Percentiles rank a stretch among this genome's conserved stretches.
Evolutionary conservation across 1,139 yeast species (phyloP).

Genomic region (Sugiyamaella xylanicola): DNA sequence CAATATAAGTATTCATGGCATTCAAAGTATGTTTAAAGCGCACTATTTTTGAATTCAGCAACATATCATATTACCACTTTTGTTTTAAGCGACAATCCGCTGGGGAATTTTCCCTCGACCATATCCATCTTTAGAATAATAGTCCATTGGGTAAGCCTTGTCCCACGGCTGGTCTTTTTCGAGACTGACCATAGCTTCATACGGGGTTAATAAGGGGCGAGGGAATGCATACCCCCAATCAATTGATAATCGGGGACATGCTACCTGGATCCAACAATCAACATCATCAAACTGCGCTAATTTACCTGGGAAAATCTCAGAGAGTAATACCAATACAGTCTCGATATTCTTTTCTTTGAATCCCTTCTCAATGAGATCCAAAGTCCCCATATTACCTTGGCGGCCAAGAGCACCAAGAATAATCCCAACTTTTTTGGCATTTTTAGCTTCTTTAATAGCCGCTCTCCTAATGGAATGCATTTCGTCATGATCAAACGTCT

Average conservation of each 20-base stretch:
- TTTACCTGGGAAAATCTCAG: conserved; percentile 93
- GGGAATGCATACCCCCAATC: conserved; percentile 99
- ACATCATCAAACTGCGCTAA: conserved; percentile 91
- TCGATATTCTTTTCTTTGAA: conserved; percentile 58
- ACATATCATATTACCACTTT: too few species aligned
- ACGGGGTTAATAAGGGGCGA: conserved; percentile 90
- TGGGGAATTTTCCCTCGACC: conserved; percentile 81
- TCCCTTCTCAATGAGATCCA: conserved; percentile 60
- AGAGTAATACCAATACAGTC: conserved; percentile 78
- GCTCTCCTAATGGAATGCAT: conserved; percentile 71
- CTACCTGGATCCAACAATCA: conserved; percentile 96
- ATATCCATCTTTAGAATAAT: conserved; percentile 85
- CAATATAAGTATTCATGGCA: too few species aligned
- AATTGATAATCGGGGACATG: conserved; percentile 93
- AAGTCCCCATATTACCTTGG: conserved; percentile 86
- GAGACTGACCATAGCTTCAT: conserved; percentile 91
- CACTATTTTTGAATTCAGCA: too few species aligned
- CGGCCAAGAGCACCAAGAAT: conserved; percentile 96
- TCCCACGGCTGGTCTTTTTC: conserved; percentile 71
- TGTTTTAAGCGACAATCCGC: conserved; percentile 30
- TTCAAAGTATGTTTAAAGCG: not conserved
- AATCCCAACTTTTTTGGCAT: conserved; percentile 73
- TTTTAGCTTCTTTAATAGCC: conserved; percentile 64
- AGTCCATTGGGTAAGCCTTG: conserved; percentile 88
- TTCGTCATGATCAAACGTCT: conserved; percentile 83